Percentiles rank a stretch among this genome's conserved stretches.
phyloP scores from a whole-genome alignment of 2,329 filamentous ascomycete genomes.

The Exophiala dermatitidis region DNA sequence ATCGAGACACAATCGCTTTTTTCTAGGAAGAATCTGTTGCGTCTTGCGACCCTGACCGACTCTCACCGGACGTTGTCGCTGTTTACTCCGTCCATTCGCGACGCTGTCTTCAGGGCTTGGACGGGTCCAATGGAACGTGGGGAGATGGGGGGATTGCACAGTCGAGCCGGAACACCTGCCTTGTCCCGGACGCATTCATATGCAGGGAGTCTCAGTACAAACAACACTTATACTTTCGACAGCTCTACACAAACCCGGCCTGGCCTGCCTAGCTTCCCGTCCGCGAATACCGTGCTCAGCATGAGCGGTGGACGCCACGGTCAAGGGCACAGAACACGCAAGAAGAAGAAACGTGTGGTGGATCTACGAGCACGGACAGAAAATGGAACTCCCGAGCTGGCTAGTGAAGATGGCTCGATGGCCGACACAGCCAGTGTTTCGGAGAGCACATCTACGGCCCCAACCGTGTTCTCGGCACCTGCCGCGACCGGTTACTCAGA shows the following conservation, averaged over 20 bases:
- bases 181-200: slow-evolving; percentile 60
- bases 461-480: slow-evolving; percentile 46
- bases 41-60: slow-evolving; percentile 72
- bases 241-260: slow-evolving; percentile 61
- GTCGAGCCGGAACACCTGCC: slow-evolving; percentile 39
- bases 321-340: slow-evolving; percentile 41
- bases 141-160: slow-evolving; percentile 42
- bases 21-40: slow-evolving; percentile 86
- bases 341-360: slow-evolving; percentile 45
- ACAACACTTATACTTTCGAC: slow-evolving; percentile 66
- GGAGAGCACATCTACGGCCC: slow-evolving; percentile 38
- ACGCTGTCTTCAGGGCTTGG: slow-evolving; percentile 90
- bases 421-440: slow-evolving; percentile 30
- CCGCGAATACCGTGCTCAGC: slow-evolving; percentile 36
- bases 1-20: slow-evolving; percentile 82
- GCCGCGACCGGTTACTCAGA: slow-evolving; percentile 40
- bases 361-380: slow-evolving; percentile 38
- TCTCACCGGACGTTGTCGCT: slow-evolving; percentile 86
- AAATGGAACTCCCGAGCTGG: slow-evolving; percentile 36
- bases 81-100: slow-evolving; percentile 82
- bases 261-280: slow-evolving; percentile 30
- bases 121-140: slow-evolving; percentile 66
- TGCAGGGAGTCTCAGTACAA: slow-evolving; percentile 40
- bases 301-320: slow-evolving; percentile 39
- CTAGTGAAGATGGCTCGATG: slow-evolving; percentile 37